Percentiles rank a stretch among this genome's conserved stretches.
phyloP scores from a whole-genome alignment of 2,329 filamentous ascomycete genomes.

The Myriosclerotinia curreyana region DNA sequence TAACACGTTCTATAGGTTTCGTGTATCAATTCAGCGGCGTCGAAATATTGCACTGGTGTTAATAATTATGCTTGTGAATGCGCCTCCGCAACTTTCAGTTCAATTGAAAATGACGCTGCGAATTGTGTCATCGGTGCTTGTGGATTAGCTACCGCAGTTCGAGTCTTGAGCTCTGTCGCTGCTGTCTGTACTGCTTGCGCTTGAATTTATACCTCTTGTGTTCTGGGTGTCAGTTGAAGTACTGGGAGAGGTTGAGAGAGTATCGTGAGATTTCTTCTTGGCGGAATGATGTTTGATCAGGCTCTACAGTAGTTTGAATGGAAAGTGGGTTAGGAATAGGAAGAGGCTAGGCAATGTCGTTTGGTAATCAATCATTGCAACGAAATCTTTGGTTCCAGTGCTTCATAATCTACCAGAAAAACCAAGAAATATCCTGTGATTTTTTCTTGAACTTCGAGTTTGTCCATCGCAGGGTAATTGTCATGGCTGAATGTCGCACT shows the following conservation, averaged over 20 bases:
- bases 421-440: too few species aligned
- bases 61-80: slow-evolving; percentile 19
- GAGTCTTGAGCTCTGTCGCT: slow-evolving; percentile 2
- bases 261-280: neutral
- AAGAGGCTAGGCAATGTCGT: too few species aligned
- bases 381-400: too few species aligned
- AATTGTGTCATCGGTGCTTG: slow-evolving; percentile 1
- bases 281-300: neutral
- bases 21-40: neutral
- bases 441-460: too few species aligned
- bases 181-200: slow-evolving; percentile 13
- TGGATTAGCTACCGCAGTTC: neutral
- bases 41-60: neutral
- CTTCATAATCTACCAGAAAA: too few species aligned
- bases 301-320: neutral
- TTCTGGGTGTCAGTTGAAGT: neutral
- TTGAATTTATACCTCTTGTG: neutral
- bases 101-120: neutral
- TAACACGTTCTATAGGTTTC: neutral
- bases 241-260: neutral
- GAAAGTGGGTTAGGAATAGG: too few species aligned
- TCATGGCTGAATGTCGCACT: too few species aligned
- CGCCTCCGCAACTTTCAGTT: neutral
- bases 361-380: too few species aligned
- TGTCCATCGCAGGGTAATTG: too few species aligned